Percentiles rank a stretch among this genome's conserved stretches.
These are phyloP conservation scores for Talaromyces sp. DNA, from an alignment of 2,329 filamentous ascomycete species.

Conservation along the genomic window DNA sequence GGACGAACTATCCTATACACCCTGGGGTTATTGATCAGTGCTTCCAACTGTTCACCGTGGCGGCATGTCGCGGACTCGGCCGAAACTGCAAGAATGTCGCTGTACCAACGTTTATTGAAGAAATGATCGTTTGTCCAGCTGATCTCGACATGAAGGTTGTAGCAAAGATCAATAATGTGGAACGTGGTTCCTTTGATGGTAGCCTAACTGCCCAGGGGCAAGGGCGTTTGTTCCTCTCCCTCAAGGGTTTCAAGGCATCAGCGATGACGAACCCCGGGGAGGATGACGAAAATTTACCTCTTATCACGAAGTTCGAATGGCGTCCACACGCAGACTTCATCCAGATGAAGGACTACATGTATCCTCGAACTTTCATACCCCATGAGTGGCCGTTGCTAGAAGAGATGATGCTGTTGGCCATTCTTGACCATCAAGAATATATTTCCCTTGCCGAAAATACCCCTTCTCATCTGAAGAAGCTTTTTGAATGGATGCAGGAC, in stretches of 20 bases:
- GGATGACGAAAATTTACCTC: neutral
- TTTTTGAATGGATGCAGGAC: neutral
- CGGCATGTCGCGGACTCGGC: neutral
- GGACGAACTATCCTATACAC: neutral
- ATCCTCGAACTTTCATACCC: slow-evolving; percentile 1
- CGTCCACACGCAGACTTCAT: neutral
- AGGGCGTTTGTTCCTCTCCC: neutral
- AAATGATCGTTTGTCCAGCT: neutral
- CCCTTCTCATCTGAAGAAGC: neutral
- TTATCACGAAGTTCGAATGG: slow-evolving; percentile 1
- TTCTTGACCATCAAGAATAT: neutral
- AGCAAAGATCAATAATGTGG: neutral
- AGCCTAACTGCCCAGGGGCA: neutral
- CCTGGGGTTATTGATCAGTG: neutral
- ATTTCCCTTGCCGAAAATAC: neutral
- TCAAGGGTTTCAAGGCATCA: slow-evolving; percentile 4
- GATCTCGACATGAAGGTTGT: neutral
- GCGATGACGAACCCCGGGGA: neutral
- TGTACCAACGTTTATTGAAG: neutral
- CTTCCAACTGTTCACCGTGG: slow-evolving; percentile 3
- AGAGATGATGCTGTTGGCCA: neutral
- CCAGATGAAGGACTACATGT: slow-evolving; percentile 9
- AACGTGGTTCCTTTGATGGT: neutral
- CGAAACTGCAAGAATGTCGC: neutral
- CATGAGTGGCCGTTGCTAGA: neutral